Conservation (phyloP, 129 eudicot species). For the Erigeron canadensis region DNA sequence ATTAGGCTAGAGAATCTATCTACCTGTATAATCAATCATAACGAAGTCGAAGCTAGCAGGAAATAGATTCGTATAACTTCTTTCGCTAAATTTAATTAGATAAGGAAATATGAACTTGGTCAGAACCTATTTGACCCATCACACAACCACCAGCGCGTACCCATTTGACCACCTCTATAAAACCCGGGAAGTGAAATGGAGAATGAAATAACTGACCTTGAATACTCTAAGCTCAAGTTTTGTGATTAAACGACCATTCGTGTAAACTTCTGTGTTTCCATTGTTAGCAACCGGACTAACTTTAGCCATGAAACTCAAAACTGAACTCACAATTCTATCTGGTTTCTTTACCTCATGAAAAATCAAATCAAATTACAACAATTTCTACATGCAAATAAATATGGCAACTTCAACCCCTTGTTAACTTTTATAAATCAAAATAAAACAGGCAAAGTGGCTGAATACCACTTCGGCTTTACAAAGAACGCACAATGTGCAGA, state of each 20-base stretch:
- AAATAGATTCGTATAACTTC: too few species aligned
- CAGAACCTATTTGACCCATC: too few species aligned
- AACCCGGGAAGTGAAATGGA: too few species aligned
- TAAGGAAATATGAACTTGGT: too few species aligned
- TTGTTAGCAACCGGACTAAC: conserved; percentile 83
- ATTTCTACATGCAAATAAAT: conserved; percentile 15
- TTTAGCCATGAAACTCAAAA: conserved; percentile 79
- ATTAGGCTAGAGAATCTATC: too few species aligned
- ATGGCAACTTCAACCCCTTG: not conserved
- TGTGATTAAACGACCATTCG: conserved; percentile 92
- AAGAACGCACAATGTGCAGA: too few species aligned
- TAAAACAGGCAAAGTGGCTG: not conserved
- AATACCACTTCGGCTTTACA: too few species aligned
- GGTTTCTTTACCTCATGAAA: conserved; percentile 94
- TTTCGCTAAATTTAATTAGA: too few species aligned
- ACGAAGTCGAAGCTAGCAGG: too few species aligned
- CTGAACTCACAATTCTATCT: conserved; percentile 77
- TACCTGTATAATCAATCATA: too few species aligned
- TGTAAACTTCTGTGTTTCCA: conserved; percentile 86
- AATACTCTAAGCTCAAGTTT: conserved; percentile 72
- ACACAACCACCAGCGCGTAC: too few species aligned
- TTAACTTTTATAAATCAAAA: conserved; percentile 1
- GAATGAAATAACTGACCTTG: conserved; percentile 59
- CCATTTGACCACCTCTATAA: too few species aligned
- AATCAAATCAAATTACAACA: conserved; percentile 23